Evolutionary conservation across 1,139 yeast genomes (phyloP), one percentile per base, ranked within the genome.

Genomic region (Yamadazyma kanchanaburiensis): DNA sequence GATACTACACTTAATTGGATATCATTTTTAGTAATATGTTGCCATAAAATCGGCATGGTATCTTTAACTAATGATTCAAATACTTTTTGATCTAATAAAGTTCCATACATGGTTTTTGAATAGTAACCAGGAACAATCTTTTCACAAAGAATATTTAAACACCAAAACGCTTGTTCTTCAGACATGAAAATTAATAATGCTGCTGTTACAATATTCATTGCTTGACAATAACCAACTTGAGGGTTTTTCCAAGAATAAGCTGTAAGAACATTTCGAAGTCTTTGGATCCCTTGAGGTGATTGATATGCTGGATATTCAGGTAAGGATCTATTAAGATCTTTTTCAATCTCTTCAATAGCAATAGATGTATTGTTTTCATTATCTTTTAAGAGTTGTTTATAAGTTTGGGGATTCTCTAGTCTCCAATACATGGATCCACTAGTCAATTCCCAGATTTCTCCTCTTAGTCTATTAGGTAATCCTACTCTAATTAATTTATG

Each of bases 181-280:
- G 94, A 83, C 83, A 88, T 89, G 55, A 83, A 89, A 32, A 94
- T 91, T 37, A 94, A 66, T 32, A 94, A 60, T 0, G 96, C 96
- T 1, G 99, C 99, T 1, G 82, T 86, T 6, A 94, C 96, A 35
- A 94, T 94, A 53, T 94, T 94, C 99, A 94, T 94, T 1, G 98
- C 98, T 54, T 94, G 98, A 54, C 99, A 94, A 56, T 94, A 94
- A 0, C 99, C 99, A 14, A 94, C 87, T 31, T 91, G 96, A 0
- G 96, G 96, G 51, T 89, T 88, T 46, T 85, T 86, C 97, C 97
- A 91, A 0, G 96, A 86, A 50, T 88, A 94, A 0, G 96, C 96
- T 0, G 94, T 83, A 39, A 94, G 68, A 1, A 94, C 98, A 35
- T 94, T 70, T 40, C 98, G 70, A 31, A 94, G 68, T 32, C 95